Base-by-base conservation (phyloP, 2,329 filamentous ascomycete genomes). In the Hypoxylon sp. region DNA sequence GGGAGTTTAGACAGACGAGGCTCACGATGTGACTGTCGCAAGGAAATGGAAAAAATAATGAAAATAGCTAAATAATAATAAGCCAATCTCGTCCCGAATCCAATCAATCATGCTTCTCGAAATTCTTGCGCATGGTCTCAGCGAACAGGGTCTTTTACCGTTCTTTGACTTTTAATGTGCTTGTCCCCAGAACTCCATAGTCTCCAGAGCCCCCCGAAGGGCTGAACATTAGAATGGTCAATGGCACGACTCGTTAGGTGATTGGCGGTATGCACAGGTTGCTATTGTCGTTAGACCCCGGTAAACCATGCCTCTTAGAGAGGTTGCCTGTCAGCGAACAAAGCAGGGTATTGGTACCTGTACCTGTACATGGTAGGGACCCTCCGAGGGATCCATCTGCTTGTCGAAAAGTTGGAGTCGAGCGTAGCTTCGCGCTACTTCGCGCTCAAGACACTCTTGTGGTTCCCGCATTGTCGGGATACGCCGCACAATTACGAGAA, bases 81-180 rank as follows among this genome's bases (percentile, higher is more conserved):
- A 52, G 27, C 23, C 55, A 50, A 43, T 51, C 14, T 25, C n/a
- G 32, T 37, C 21, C 50, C 34, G 37, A 58, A 51, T 47, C 61
- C 63, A 65, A 55, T 68, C 66, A 68, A 68, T 68, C 63, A 66
- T 43, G 25, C 54, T 58, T 56, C 59, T 61, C 39, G 60, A 52
- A 59, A 60, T 58, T 54, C 53, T 65, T 58, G 53, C 52, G 61
- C 53, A 64, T 60, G 45, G 63, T 63, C 57, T 63, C 55, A 45
- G 48, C 56, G 27, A 37, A 19, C 52, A 62, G 65, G 61, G 61
- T 58, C 65, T 60, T 56, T 56, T 54, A 53, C 60, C 51, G 59
- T 63, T 57, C 55, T 55, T 56, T 47, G 23, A 25, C 41, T 48
- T 51, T 51, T 54, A 54, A 27, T 43, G 48, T 41, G 54, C 32